These are phyloP conservation scores for Globisporangium apiculatum DNA, from an alignment of 352 stramenopile species.

Conservation along the genomic window DNA sequence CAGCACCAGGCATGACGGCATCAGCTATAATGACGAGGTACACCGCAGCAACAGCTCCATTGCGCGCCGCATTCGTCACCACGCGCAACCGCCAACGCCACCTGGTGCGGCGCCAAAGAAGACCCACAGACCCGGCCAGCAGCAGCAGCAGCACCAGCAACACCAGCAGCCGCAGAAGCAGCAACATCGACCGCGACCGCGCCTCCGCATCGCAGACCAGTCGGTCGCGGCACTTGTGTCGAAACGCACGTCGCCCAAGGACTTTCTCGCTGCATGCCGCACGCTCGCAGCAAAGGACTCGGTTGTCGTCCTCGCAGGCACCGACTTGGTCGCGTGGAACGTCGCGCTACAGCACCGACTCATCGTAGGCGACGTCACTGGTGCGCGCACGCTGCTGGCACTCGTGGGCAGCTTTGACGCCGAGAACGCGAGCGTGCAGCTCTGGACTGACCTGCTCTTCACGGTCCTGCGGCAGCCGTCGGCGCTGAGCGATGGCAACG, in stretches of 20 bases:
- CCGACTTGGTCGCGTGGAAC: conserved; percentile 50
- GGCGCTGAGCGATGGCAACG: conserved; percentile 18
- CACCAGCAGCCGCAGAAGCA: neutral
- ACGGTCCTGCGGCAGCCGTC: conserved; percentile 49
- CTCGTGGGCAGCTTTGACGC: conserved; percentile 34
- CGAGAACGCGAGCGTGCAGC: conserved; percentile 42
- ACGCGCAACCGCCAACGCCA: neutral
- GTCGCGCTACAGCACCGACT: conserved; percentile 50
- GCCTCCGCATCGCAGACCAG: conserved; percentile 23
- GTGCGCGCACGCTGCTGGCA: conserved; percentile 39
- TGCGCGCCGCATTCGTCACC: conserved; percentile 6
- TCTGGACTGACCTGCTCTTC: conserved; percentile 75
- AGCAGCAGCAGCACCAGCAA: conserved; percentile 1
- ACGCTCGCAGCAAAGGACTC: conserved; percentile 32
- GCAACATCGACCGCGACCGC: neutral
- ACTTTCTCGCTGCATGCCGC: conserved; percentile 28
- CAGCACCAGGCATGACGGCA: neutral
- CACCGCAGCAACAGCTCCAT: neutral
- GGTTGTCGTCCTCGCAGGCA: conserved; percentile 33
- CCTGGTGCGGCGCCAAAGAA: conserved; percentile 5
- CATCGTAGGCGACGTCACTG: conserved; percentile 29
- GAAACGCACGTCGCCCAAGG: conserved; percentile 17
- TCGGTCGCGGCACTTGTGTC: conserved; percentile 31
- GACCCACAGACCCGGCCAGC: neutral
- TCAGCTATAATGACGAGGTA: neutral